Conservation (phyloP, 106 monocot genomes). For the Dioscorea alata region DNA sequence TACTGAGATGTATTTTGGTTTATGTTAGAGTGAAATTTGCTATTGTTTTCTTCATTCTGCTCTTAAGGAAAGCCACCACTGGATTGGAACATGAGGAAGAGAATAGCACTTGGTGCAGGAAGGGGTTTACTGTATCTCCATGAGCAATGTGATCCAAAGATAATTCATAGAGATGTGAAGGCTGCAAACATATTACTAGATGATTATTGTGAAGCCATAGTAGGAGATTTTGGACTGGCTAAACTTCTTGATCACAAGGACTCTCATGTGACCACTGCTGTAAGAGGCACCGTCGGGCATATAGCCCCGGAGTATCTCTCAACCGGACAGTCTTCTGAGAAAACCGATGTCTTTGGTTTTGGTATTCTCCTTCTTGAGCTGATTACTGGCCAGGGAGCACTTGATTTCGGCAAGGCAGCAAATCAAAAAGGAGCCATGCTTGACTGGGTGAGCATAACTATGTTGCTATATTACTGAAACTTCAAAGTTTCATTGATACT, state of each 20-base stretch:
- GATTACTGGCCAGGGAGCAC: slow-evolving; percentile 12
- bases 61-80: slow-evolving; percentile 34
- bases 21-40: neutral
- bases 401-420: slow-evolving; percentile 7
- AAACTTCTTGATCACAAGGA: slow-evolving; percentile 9
- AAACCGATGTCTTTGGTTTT: slow-evolving; percentile 77
- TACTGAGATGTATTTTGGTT: neutral
- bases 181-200: slow-evolving; percentile 48
- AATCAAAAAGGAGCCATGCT: slow-evolving; percentile 13
- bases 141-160: slow-evolving; percentile 38
- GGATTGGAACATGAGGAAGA: slow-evolving; percentile 37
- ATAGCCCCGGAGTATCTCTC: slow-evolving; percentile 58
- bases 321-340: slow-evolving; percentile 69
- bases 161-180: slow-evolving; percentile 48
- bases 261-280: slow-evolving; percentile 21
- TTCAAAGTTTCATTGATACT: neutral
- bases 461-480: neutral
- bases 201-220: slow-evolving; percentile 37
- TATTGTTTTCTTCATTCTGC: neutral
- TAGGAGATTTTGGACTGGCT: slow-evolving; percentile 29
- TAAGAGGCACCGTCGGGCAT: slow-evolving; percentile 42
- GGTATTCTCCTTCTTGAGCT: slow-evolving; percentile 44
- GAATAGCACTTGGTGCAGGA: slow-evolving; percentile 2
- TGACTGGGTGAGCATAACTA: neutral
- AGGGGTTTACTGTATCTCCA: slow-evolving; percentile 2